Base-by-base conservation (phyloP, 805 yeast species). In the Wickerhamomyces chambardii region DNA sequence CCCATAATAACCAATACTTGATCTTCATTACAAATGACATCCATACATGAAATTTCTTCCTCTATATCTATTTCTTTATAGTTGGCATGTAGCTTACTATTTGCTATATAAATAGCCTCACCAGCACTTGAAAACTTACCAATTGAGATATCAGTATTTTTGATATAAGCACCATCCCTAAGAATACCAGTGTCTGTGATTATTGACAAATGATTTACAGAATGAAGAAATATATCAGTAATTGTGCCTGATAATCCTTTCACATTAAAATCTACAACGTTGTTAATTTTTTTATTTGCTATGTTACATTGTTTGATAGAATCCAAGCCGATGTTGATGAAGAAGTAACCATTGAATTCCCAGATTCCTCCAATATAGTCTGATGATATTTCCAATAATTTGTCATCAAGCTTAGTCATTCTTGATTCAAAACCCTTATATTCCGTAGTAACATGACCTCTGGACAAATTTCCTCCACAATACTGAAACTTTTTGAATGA, bases 371-470 rank as follows among this genome's bases (percentile, higher is more conserved):
- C 24, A 19, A 15, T 2, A 14, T 2, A 6, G 25, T 21, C 11
- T 24, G 14, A 11, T 12, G 27, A 14, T 24, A 7, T 21, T 21
- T 21, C 24, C 24, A 21, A 15, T 1, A 15, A 1, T 6, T 12
- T 15, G n/a, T n/a, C n/a, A n/a, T n/a, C n/a, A n/a, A n/a, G n/a
- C n/a, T n/a, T n/a, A n/a, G n/a, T n/a, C n/a, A n/a, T 19, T 8
- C 5, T 4, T 2, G 36, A 24, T 3, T 40, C 32, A 26, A 18
- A 48, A 2, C 53, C 54, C 30, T 38, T 38, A 34, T 37, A 48
- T 28, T 44, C 46, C 0, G 56, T 50, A 15, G 41, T 35, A 1
- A 51, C 41, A 2, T 47, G 18, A 1, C 56, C 56, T 15, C 40
- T 39, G 8, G 32, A 18, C 28, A 44, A 30, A 3, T 39, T 39